Evolutionary conservation across 2,329 filamentous ascomycete species (phyloP), one percentile per base, ranked within the genome.

Genomic region (Eutypella sp.): DNA sequence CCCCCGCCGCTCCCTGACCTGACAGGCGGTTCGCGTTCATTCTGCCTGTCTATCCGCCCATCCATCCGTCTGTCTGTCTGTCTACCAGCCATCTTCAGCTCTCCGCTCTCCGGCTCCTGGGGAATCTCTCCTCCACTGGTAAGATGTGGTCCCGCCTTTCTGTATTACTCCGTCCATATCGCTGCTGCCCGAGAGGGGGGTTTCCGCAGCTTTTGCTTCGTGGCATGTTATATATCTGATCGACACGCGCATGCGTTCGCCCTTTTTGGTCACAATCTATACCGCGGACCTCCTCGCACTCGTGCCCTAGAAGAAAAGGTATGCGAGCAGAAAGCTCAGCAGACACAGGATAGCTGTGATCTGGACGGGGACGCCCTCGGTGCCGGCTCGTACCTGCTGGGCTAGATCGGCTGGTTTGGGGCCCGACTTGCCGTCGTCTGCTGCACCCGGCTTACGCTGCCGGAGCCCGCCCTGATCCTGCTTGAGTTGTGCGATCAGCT

Each of bases 281-380:
- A 50, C 44, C 27, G 47, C 42, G 36, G 51, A 48, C 42, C 27
- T 46, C 38, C 23, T 44, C 44, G 33, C 45, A 48, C 37, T 44
- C 44, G 33, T 44, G 48, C 37, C 50, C 55, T 83, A 99, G 70
- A 99, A 99, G 75, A 99, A 90, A 68, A 97, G 81, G 71, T 96
- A 99, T 45, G 90, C 93, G 57, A 97, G 79, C 62, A 99, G 70
- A 73, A 99, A 99, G 74, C 89, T 91, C 53, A 95, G 59, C 59
- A 99, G 74, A 65, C 91, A 96, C 37, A 99, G 73, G 19, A 82
- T 74, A 19, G 93, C 92, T 38, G 88, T 88, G 51, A 92, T 80
- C 66, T 92, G 85, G 41, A 99, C 81, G 1, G 93, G 84, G 3
- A 99, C 92, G 19, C 93, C 92, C 57, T 90, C 82, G 55, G 69